Base-by-base conservation (phyloP, 2,329 filamentous ascomycete genomes). In the Hypoxylon sp. region DNA sequence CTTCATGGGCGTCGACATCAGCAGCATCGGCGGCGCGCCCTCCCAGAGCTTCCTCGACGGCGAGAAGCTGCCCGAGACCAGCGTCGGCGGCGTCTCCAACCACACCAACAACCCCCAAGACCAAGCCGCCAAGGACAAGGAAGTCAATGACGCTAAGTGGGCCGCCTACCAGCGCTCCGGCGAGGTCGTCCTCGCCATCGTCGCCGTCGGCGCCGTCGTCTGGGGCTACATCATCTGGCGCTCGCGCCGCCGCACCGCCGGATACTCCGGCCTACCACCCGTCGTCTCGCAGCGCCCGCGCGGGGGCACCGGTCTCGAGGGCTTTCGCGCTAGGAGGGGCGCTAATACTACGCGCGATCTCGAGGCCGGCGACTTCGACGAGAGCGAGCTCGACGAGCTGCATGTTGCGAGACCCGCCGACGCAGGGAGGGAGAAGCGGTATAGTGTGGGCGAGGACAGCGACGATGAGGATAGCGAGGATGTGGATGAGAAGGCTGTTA, bases 1-100 rank as follows among this genome's bases (percentile, higher is more conserved):
- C 43, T 97, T 99, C 82, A 93, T 98, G 87, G 89, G 89, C 52
- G 93, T 99, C 43, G 94, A 98, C 77, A 97, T 98, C 72, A 91
- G 89, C 73, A 91, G 88, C 75, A 97, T 98, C 71, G 95, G 95
- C 64, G 94, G 93, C 55, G 82, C 83, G 56, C 93, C 94, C 0
- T 87, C 90, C 0, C 92, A 97, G 79, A 94, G 90, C 63, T 87
- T 88, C 32, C 91, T 97, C 61, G 94, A 97, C 76, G 94, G 94
- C 61, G 93, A 97, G 79, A 93, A 94, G 78, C 88, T 91, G 1
- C 89, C 89, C 5, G 87, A 93, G 72, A 94, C 92, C 0, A 91
- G 90, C 17, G 92, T 96, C 2, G 92, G 92, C 52, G 90, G 88
- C 32, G 90, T 91, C 50, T 87, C 81, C 63, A 86, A 86, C 75